phyloP scores from a whole-genome alignment of 495 filamentous ascomycete genomes.

The Penicillium bovifimosum region DNA sequence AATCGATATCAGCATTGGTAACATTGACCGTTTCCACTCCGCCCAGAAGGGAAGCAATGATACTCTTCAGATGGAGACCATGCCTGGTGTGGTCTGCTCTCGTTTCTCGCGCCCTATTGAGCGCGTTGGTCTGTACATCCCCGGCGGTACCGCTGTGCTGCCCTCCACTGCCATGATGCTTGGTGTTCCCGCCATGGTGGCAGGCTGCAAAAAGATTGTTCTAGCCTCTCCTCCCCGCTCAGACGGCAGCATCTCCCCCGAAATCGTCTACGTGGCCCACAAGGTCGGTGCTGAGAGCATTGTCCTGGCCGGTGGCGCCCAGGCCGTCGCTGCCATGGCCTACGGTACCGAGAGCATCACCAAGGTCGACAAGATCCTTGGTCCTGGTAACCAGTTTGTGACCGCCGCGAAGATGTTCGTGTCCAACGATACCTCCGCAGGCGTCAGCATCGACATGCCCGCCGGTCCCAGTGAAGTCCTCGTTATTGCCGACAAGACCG shows the following conservation, averaged over 20 bases:
- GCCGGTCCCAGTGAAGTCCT: constrained; percentile 95
- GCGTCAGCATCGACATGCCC: constrained; percentile 97
- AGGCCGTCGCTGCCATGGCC: constrained; percentile 79
- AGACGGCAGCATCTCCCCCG: constrained; percentile 87
- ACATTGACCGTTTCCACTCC: constrained; percentile 88
- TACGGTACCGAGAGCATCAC: constrained; percentile 67
- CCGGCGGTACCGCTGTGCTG: constrained; percentile 91
- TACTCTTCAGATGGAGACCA: constrained; percentile 81
- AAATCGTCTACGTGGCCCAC: constrained; percentile 97
- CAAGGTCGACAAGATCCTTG: constrained; percentile 98
- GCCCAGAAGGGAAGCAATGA: constrained; percentile 75
- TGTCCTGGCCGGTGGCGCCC: constrained; percentile 89
- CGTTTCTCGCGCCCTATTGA: constrained; percentile 92
- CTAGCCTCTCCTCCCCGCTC: constrained; percentile 84
- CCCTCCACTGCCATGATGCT: constrained; percentile 97
- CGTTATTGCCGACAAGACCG: constrained; percentile 84
- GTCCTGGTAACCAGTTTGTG: constrained; percentile 97
- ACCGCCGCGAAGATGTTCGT: constrained; percentile 98
- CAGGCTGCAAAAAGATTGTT: constrained; percentile 93
- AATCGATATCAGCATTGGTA: constrained; percentile 89
- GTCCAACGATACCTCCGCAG: constrained; percentile 89
- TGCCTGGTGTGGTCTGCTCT: constrained; percentile 93
- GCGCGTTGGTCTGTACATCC: constrained; percentile 88
- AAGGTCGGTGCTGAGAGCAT: constrained; percentile 94
- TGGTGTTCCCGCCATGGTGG: constrained; percentile 93